phyloP scores from a whole-genome alignment of 257 asterid genomes.

The Jaltomata sinuosa region DNA sequence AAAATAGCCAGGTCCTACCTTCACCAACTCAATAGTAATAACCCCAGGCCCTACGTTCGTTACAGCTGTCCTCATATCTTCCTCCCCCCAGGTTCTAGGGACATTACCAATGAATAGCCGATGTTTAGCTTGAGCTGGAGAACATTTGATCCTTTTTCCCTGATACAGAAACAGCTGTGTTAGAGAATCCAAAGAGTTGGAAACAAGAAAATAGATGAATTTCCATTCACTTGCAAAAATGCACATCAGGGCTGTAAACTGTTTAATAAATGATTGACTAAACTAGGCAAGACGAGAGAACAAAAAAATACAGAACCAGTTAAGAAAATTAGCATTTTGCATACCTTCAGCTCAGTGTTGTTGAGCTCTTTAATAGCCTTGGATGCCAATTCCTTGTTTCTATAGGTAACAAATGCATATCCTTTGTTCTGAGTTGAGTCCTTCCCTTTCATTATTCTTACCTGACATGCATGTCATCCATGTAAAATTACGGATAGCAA shows the following conservation, averaged over 20 bases:
- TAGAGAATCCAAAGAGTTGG: slow-evolving; percentile 1
- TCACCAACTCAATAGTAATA: slow-evolving; percentile 60
- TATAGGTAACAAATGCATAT: slow-evolving; percentile 86
- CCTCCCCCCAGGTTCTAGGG: slow-evolving; percentile 86
- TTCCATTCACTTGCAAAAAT: not conserved
- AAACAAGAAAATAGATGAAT: not conserved
- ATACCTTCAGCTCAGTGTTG: slow-evolving; percentile 66
- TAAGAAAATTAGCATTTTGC: not conserved
- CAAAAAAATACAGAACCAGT: not conserved
- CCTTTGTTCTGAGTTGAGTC: slow-evolving; percentile 82
- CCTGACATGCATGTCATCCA: slow-evolving; percentile 34
- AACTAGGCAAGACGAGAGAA: not conserved
- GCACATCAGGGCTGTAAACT: not conserved
- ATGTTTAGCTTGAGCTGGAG: slow-evolving; percentile 91
- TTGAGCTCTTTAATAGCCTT: slow-evolving; percentile 86
- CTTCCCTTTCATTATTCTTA: slow-evolving; percentile 93
- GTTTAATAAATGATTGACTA: not conserved
- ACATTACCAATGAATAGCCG: slow-evolving; percentile 84
- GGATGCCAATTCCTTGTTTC: slow-evolving; percentile 77
- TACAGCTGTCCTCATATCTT: slow-evolving; percentile 67
- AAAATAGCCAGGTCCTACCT: slow-evolving; percentile 35
- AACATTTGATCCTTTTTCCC: slow-evolving; percentile 85
- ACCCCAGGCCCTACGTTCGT: slow-evolving; percentile 83
- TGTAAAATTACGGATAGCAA: slow-evolving; percentile 4
- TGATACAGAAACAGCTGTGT: slow-evolving; percentile 14